phyloP scores from a whole-genome alignment of 495 filamentous ascomycete genomes.

The Penicillium egyptiacum region DNA sequence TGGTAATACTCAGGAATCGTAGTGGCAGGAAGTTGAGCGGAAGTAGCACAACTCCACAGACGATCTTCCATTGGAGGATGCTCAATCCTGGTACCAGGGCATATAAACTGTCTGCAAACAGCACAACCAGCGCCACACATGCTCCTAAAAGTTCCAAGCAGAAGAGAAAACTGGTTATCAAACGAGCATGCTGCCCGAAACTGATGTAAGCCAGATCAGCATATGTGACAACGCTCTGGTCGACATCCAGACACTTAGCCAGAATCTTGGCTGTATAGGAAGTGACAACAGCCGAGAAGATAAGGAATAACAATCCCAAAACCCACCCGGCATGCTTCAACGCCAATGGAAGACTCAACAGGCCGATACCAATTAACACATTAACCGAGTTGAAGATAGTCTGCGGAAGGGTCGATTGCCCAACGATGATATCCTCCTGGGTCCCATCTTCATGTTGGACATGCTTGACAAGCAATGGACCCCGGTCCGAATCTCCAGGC shows the following conservation, averaged over 20 bases:
- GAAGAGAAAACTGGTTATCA: constrained; percentile 82
- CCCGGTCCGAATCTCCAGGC: constrained; percentile 62
- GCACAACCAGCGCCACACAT: constrained; percentile 85
- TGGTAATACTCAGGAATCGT: constrained; percentile 82
- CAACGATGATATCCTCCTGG: constrained; percentile 75
- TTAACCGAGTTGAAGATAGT: constrained; percentile 98
- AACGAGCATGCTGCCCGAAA: constrained; percentile 79
- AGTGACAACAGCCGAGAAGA: constrained; percentile 70
- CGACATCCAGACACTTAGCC: constrained; percentile 85
- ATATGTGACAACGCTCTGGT: constrained; percentile 79
- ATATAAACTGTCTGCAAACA: constrained; percentile 89
- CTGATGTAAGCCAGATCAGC: constrained; percentile 91
- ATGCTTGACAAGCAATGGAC: constrained; percentile 80
- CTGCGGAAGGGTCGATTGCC: constrained; percentile 91
- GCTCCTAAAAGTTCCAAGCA: constrained; percentile 83
- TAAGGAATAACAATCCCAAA: constrained; percentile 73
- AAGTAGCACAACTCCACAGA: constrained; percentile 77
- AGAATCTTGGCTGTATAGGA: constrained; percentile 85
- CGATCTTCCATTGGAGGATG: constrained; percentile 76
- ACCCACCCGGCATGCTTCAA: constrained; percentile 91
- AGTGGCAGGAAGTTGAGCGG: constrained; percentile 86
- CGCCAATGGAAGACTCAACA: constrained; percentile 85
- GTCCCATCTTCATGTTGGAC: constrained; percentile 85
- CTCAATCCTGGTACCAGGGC: constrained; percentile 73
- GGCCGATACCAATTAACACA: constrained; percentile 86